phyloP scores from a whole-genome alignment of 148 eudicot species.

The Linanthus parryae region DNA sequence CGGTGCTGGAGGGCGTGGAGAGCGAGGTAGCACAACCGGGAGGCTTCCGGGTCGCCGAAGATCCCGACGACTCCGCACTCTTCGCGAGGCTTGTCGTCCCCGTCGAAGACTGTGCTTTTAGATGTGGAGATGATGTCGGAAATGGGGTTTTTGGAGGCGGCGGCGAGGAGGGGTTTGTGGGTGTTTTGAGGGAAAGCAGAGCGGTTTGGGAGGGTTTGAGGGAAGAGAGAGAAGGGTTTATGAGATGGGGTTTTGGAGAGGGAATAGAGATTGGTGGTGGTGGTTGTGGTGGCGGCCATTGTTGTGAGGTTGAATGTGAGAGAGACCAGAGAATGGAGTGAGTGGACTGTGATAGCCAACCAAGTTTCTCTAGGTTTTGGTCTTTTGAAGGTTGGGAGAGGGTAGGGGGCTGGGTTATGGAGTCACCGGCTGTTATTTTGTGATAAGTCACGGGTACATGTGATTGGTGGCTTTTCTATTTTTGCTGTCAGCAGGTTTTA shows the following conservation, averaged over 20 bases:
- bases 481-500: background rate
- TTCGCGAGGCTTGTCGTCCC: constrained; percentile 39
- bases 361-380: constrained; percentile 18
- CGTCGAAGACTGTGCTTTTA: background rate
- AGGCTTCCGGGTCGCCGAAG: constrained; percentile 49
- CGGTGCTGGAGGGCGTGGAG: constrained; percentile 78
- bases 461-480: too few species aligned
- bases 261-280: constrained; percentile 14
- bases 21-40: constrained; percentile 44
- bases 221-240: constrained; percentile 5
- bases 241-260: constrained; percentile 4
- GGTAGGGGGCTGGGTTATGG: background rate
- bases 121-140: constrained; percentile 13
- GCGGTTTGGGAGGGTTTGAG: constrained; percentile 16
- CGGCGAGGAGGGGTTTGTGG: constrained; percentile 5
- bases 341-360: constrained; percentile 27
- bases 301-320: background rate
- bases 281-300: constrained; percentile 11
- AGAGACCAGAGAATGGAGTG: background rate
- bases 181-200: too few species aligned
- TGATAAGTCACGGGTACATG: background rate
- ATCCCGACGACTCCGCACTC: constrained; percentile 58
- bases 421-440: background rate
- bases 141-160: constrained; percentile 26
- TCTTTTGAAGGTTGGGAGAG: constrained; percentile 4